Evolutionary conservation across 305 asterid genomes (phyloP).

Genomic region (Fraxinus greggii): DNA sequence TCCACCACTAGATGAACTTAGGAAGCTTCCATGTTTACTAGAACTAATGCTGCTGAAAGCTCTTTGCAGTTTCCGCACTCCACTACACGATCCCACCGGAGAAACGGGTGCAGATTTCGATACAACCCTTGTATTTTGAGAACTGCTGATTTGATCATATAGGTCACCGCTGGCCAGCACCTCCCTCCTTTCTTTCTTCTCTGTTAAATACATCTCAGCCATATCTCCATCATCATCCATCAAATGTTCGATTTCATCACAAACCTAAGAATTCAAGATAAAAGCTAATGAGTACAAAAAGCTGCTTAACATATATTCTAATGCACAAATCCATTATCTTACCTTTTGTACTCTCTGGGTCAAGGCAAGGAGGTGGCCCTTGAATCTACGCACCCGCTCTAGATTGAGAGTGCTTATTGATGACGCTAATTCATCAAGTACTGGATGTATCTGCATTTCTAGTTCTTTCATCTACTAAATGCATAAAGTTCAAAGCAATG

Average conservation of each 20-base stretch:
- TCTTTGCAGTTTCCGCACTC: constrained; percentile 62
- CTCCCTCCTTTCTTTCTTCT: constrained; percentile 84
- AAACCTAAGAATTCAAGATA: constrained; percentile 53
- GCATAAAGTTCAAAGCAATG: constrained; percentile 32
- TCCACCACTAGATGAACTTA: constrained; percentile 57
- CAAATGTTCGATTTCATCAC: constrained; percentile 92
- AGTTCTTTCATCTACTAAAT: constrained; percentile 79
- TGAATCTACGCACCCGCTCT: constrained; percentile 94
- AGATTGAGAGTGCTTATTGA: constrained; percentile 89
- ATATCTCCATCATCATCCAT: constrained; percentile 98
- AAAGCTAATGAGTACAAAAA: constrained; percentile 16
- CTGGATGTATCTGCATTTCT: constrained; percentile 86
- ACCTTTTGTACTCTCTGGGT: constrained; percentile 98
- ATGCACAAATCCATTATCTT: constrained; percentile 13
- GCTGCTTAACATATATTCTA: constrained; percentile 1
- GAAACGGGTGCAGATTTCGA: constrained; percentile 87
- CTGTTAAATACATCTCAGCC: constrained; percentile 99
- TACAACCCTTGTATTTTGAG: constrained; percentile 32
- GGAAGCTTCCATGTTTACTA: constrained; percentile 74
- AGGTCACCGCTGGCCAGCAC: constrained; percentile 41
- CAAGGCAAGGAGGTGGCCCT: constrained; percentile 90
- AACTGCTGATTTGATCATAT: constrained; percentile 44
- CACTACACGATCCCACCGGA: constrained; percentile 66
- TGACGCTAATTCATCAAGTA: constrained; percentile 86
- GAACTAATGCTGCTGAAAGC: constrained; percentile 83